Evolutionary conservation across 208 protist genomes (phyloP), one percentile per base, ranked within the genome.

Genomic region (Herpetomonas tarakana): DNA sequence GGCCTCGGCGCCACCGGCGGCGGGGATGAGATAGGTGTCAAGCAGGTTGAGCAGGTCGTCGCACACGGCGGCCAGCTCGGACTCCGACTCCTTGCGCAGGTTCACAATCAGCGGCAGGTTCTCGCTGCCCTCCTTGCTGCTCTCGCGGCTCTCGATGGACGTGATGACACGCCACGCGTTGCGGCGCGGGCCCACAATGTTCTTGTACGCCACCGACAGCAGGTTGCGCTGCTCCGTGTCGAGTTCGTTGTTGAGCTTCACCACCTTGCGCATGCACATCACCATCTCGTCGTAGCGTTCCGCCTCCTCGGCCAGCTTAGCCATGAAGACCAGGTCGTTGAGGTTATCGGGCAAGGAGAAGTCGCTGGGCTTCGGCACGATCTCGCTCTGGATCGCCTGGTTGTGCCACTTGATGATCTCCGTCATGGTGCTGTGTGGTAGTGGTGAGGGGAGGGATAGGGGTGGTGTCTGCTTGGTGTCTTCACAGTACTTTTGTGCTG

Each of bases 121-220:
- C 29, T 79, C 78, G 39, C 75, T 86, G 74, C 81, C 92, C 51
- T 93, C 92, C 68, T 92, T 93, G 53, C 71, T 79, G 74, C 90
- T 89, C 75, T 99, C 97, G 49, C 98, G 98, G 66, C 93, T 83
- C 81, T 99, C 98, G 59, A 99, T 98, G 27, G 93, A 96, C 28
- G 91, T 98, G 55, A 99, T 94, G 51, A 99, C 98, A 68, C 99
- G 91, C 96, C 98, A 99, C 39, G 98, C 97, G 38, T 98, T 98
- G 68, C 99, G 97, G 61, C 98, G 92, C 27, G 97, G 79, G 69
- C 98, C 98, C 73, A 99, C 98, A 31, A 99, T 96, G 74, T 99
- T 99, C 83, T 99, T 99, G 92, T 99, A 99, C 3, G 99, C 99
- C 54, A 99, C 98, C 25, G 98, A 99, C 29, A 99, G 89, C 4